These are phyloP conservation scores for Backusella psychrophila DNA, from an alignment of 192 early-diverging fungal species.

Conservation along the genomic window DNA sequence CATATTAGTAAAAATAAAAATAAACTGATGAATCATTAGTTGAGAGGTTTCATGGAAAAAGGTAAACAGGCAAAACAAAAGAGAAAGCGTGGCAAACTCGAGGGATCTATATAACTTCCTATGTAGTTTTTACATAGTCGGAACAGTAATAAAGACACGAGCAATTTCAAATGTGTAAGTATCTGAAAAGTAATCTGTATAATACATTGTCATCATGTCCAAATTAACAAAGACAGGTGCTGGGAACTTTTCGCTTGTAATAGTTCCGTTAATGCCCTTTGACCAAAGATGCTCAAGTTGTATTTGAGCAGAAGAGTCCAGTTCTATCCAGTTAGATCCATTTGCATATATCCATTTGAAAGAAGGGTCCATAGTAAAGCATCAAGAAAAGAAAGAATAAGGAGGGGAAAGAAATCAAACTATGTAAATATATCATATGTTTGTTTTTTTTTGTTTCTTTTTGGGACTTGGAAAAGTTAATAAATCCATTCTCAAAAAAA, in stretches of 20 bases:
- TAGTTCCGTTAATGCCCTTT: not conserved
- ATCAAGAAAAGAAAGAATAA: not conserved
- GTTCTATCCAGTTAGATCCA: not conserved
- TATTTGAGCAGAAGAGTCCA: not conserved
- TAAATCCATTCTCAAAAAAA: not conserved
- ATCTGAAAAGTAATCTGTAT: not conserved
- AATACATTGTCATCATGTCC: not conserved
- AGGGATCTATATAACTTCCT: not conserved
- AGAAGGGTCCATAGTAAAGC: not conserved
- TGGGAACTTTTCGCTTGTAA: not conserved
- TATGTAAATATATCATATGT: not conserved
- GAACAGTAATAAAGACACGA: not conserved
- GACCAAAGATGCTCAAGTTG: not conserved
- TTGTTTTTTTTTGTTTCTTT: not conserved
- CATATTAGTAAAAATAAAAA: not conserved
- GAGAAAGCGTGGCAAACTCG: not conserved
- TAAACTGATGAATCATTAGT: not conserved
- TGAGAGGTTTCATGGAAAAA: not conserved
- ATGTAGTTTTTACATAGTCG: not conserved
- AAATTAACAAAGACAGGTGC: not conserved
- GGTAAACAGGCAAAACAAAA: not conserved
- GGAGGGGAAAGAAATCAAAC: not conserved
- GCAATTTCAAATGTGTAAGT: not conserved
- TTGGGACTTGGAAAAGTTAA: not conserved
- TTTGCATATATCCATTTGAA: constrained; percentile 3